These are phyloP conservation scores for Cudoniella acicularis DNA, from an alignment of 495 filamentous ascomycete genomes.

Conservation along the genomic window DNA sequence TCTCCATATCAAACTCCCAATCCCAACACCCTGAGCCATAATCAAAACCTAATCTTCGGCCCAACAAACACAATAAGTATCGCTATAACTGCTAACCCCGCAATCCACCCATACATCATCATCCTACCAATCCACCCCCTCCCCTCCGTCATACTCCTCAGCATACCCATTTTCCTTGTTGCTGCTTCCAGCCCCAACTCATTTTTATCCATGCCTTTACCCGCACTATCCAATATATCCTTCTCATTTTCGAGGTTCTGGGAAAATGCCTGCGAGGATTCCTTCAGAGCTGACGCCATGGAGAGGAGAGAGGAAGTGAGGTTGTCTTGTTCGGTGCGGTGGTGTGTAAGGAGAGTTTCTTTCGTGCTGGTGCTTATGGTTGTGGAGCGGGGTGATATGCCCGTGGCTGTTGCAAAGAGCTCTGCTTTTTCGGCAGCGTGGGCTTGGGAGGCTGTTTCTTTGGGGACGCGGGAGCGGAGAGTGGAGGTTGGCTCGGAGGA, in stretches of 20 bases:
- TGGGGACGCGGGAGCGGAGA: constrained; percentile 12
- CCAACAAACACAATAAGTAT: constrained; percentile 73
- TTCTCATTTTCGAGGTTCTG: constrained; percentile 68
- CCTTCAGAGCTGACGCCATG: constrained; percentile 76
- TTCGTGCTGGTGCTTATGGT: constrained; percentile 35
- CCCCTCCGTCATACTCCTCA: constrained; percentile 76
- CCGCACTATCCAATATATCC: constrained; percentile 62
- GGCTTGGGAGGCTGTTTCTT: neutral
- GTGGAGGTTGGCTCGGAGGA: constrained; percentile 24
- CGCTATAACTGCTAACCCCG: constrained; percentile 69
- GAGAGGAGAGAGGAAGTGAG: constrained; percentile 74
- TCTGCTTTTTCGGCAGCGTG: constrained; percentile 13
- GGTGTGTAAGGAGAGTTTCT: constrained; percentile 67
- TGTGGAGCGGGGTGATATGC: neutral
- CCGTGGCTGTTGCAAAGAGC: neutral
- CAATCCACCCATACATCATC: constrained; percentile 79
- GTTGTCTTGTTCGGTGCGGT: constrained; percentile 79
- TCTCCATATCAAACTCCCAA: neutral
- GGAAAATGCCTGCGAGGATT: constrained; percentile 66
- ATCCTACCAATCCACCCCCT: constrained; percentile 84
- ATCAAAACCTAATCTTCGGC: constrained; percentile 80
- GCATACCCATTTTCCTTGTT: constrained; percentile 65
- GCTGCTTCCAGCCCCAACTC: constrained; percentile 70
- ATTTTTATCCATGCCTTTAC: constrained; percentile 72
- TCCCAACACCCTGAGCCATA: neutral